Base-by-base conservation (phyloP, 306 rosid species). In the Malus orientalis region DNA sequence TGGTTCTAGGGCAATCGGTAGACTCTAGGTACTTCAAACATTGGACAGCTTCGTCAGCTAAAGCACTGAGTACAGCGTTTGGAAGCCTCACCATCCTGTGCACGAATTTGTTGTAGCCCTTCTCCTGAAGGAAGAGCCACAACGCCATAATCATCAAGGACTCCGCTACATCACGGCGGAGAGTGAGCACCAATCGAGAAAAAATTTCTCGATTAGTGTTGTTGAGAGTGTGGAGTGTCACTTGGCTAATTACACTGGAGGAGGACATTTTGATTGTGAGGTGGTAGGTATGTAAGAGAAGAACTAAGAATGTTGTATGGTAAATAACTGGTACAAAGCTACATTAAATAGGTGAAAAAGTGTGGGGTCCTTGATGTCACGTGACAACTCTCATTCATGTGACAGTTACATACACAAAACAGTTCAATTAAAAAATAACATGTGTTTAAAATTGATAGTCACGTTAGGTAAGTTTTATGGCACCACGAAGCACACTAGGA, bases 101-200 rank as follows among this genome's bases (percentile, higher is more conserved):
- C 16, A 89, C 55, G 11, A 87, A 51, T 51, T 51, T 8, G 45
- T 77, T 83, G 0, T 75, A 76, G 3, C 84, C 80, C 4, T 58
- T 53, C 14, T 75, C 76, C 54, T 89, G 87, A 2, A 91, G 76
- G 88, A 92, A 89, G 0, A 87, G 57, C 97, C 97, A 89, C 1
- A 87, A 30, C 29, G 96, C 88, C 83, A 91, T 87, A 42, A 86
- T 70, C 0, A 89, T 66, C 20, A 91, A 71, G 6, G 89, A 83
- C 10, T 84, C 82, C 0, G 84, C 77, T 0, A 86, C 80, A 66
- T 80, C 70, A 9, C 88, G 80, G 1, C 1, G 47, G n/a, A 86
- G 63, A 1, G n/a, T 53, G 0, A 74, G 5, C 13, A 89, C 81
- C 53, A 91, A 36, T 16, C 80, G 57, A 6, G 78, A 62, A 81